phyloP scores from a whole-genome alignment of 1,139 yeast genomes.

The Geotrichum carabidarum region DNA sequence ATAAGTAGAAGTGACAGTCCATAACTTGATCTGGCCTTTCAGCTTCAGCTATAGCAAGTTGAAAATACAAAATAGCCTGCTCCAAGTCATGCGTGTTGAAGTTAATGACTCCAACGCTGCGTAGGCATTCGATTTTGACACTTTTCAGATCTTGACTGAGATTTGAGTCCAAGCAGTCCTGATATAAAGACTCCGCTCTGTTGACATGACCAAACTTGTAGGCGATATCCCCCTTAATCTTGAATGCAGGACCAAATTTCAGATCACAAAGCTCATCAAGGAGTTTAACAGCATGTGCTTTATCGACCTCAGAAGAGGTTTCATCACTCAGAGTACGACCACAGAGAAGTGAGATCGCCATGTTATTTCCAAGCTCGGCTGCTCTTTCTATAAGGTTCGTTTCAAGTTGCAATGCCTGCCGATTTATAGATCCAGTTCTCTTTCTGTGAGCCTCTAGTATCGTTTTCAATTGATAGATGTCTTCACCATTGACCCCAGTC shows the following conservation, averaged over 20 bases:
- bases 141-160: constrained; percentile 40
- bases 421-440: constrained; percentile 54
- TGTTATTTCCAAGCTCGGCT: constrained; percentile 75
- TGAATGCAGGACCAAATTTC: constrained; percentile 65
- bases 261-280: constrained; percentile 52
- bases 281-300: constrained; percentile 55
- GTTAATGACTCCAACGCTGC: constrained; percentile 61
- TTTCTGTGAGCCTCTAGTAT: constrained; percentile 59
- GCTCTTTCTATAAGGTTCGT: constrained; percentile 70
- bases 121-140: constrained; percentile 56
- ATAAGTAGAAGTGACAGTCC: constrained; percentile 72
- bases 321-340: constrained; percentile 40
- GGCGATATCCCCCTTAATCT: constrained; percentile 70
- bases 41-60: constrained; percentile 46
- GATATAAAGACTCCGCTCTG: constrained; percentile 47
- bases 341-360: constrained; percentile 69
- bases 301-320: constrained; percentile 47
- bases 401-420: constrained; percentile 49
- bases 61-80: constrained; percentile 54
- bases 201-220: constrained; percentile 51
- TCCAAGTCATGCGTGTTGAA: constrained; percentile 51
- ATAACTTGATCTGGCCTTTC: constrained; percentile 42
- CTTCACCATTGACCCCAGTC: constrained; percentile 46
- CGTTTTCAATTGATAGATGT: constrained; percentile 63
- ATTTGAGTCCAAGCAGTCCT: constrained; percentile 45